A percentile compares a stretch with the other conserved stretches of the same genome.
Evolutionary conservation across 2,329 filamentous ascomycete species (phyloP).

Genomic region (Intubia oerlemansii): DNA sequence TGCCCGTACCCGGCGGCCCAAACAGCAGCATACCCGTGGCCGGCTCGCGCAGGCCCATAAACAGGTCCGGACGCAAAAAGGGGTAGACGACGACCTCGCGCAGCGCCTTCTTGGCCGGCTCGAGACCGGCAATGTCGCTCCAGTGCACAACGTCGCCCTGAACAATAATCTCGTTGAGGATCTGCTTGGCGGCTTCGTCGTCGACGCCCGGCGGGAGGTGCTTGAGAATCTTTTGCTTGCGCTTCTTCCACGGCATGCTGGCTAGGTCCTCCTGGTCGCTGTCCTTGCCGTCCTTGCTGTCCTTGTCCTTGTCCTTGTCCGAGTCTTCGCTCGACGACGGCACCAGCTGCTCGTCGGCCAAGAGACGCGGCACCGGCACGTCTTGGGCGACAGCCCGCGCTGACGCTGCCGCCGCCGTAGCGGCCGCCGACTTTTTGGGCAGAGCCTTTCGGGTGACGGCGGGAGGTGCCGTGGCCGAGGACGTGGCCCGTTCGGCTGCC

Average conservation of each 20-base stretch:
- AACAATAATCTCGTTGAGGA: constrained; percentile 88
- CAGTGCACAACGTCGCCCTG: constrained; percentile 89
- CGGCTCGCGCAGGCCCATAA: constrained; percentile 86
- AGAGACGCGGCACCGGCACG: constrained; percentile 5
- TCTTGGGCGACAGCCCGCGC: no score
- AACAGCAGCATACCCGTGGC: constrained; percentile 91
- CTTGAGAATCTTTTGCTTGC: constrained; percentile 45
- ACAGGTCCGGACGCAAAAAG: constrained; percentile 83
- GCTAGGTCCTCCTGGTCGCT: constrained; percentile 1
- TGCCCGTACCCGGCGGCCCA: constrained; percentile 91
- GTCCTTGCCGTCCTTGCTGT: no score
- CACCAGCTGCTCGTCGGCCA: constrained; percentile 7
- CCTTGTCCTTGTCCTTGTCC: no score
- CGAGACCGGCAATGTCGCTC: constrained; percentile 79
- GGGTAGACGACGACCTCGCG: constrained; percentile 96
- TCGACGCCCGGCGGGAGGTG: constrained; percentile 69
- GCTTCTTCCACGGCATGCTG: constrained; percentile 31
- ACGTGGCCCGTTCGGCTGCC: no score
- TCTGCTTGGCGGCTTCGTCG: constrained; percentile 63
- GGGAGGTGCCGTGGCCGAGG: no score
- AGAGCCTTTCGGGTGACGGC: no score
- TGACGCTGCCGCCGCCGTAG: no score
- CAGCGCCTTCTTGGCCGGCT: constrained; percentile 73
- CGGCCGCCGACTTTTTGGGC: no score
- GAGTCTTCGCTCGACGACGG: constrained; percentile 6